Evolutionary conservation across 1,139 yeast genomes (phyloP).

Genomic region (Taphrina communis): DNA sequence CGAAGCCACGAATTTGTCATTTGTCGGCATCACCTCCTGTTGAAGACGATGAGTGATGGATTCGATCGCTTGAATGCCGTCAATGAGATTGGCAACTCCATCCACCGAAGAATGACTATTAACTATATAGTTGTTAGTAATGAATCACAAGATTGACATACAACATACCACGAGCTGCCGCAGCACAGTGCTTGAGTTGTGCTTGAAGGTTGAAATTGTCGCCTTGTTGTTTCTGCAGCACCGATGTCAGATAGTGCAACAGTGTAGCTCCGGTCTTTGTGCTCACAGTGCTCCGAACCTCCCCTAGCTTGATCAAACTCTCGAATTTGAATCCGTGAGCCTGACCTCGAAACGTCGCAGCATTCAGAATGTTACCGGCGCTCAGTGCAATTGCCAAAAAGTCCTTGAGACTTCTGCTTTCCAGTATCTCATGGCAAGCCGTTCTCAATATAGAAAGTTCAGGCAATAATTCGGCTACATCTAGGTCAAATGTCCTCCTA

Average conservation of each 20-base stretch:
- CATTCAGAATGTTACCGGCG: slow-evolving; percentile 37
- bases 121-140: neutral
- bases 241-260: slow-evolving; percentile 24
- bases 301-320: slow-evolving; percentile 27
- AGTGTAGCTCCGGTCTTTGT: slow-evolving; percentile 20
- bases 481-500: slow-evolving; percentile 24
- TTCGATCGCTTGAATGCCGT: slow-evolving; percentile 5
- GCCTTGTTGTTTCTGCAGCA: neutral
- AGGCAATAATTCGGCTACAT: slow-evolving; percentile 28
- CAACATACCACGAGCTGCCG: slow-evolving; percentile 26
- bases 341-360: slow-evolving; percentile 31
- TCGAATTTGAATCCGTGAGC: slow-evolving; percentile 37
- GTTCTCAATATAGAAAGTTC: slow-evolving; percentile 3
- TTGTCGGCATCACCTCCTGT: neutral
- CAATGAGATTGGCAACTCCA: neutral
- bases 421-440: slow-evolving; percentile 27
- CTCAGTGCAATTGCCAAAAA: slow-evolving; percentile 20
- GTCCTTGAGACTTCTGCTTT: slow-evolving; percentile 8
- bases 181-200: slow-evolving; percentile 27
- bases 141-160: neutral
- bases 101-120: slow-evolving; percentile 10
- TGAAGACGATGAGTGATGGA: neutral
- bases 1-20: neutral
- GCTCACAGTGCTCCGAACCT: slow-evolving; percentile 18
- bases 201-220: neutral